Base-by-base conservation (phyloP, 768 basidiomycete genomes). In the Serendipita sp. region DNA sequence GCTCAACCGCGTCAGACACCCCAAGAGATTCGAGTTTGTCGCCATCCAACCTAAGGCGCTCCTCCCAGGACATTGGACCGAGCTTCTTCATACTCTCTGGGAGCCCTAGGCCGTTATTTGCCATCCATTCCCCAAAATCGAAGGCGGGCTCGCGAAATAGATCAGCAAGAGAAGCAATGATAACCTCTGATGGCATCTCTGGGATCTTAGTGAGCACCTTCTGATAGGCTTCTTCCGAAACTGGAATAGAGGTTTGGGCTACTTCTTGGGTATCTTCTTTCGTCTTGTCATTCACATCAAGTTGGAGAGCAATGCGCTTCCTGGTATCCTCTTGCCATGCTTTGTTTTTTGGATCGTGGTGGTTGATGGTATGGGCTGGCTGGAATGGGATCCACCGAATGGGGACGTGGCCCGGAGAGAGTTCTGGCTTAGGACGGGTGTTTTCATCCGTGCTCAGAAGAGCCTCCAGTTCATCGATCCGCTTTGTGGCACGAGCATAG, bases 181-280 rank as follows among this genome's bases (percentile, higher is more conserved):
- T 60, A 30, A 60, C 56, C 56, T 60, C 56, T 10, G 56, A 34
- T n/a, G 56, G 56, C 56, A 60, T 60, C 56, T 60, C 56, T 4
- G 56, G 56, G 35, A 60, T 36, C 56, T 18, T 60, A 8, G 56
- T 60, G n/a, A 60, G 56, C 28, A 60, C 56, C 23, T 23, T 38
- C 10, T 60, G 18, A 35, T 23, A 60, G 16, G 56, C n/a, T 18
- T 60, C 56, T 10, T 32, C 56, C 16, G 56, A 30, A 3, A 60
- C 36, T 8, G 56, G 30, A 11, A 30, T 30, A 8, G 35, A 11
- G 35, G 56, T 32, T 8, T 4, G 28, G 4, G 30, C 8, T 4
- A 35, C 34, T 4, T 34, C 56, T 60, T 2, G 28, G n/a, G 56
- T 34, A 18, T n/a, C 34, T 10, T 60, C 56, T 23, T n/a, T 38